These are phyloP conservation scores for Paspalum notatum DNA, from an alignment of 176 grass and related monocot species.

Conservation along the genomic window DNA sequence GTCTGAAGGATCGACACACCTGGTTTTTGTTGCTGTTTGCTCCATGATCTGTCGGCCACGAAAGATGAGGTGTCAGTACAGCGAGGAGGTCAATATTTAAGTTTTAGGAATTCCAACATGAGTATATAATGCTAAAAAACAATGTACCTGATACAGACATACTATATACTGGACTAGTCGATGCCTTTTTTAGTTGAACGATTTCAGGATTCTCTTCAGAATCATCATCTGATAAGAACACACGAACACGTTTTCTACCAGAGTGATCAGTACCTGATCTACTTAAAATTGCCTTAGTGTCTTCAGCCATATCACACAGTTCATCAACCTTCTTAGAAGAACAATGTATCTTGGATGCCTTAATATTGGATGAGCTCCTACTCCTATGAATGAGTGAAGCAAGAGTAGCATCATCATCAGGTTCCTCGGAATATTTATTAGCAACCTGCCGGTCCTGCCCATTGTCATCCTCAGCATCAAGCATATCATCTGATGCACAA, in stretches of 20 bases:
- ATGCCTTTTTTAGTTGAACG: slow-evolving; percentile 47
- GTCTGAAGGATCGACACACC: slow-evolving; percentile 41
- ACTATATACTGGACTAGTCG: slow-evolving; percentile 44
- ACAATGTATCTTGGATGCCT: slow-evolving; percentile 38
- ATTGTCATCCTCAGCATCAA: slow-evolving; percentile 37
- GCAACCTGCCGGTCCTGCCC: slow-evolving; percentile 31
- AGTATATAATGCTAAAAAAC: slow-evolving; percentile 36
- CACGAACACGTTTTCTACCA: slow-evolving; percentile 72
- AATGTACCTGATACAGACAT: slow-evolving; percentile 52
- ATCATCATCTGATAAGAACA: slow-evolving; percentile 95
- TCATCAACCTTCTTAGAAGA: slow-evolving; percentile 38
- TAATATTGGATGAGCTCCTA: slow-evolving; percentile 48
- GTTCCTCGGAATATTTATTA: slow-evolving; percentile 49
- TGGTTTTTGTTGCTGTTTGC: slow-evolving; percentile 42
- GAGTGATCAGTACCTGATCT: slow-evolving; percentile 50
- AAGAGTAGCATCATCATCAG: slow-evolving; percentile 60
- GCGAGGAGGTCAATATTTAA: slow-evolving; percentile 30
- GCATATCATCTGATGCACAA: slow-evolving; percentile 44
- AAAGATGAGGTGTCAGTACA: slow-evolving; percentile 29
- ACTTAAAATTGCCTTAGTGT: slow-evolving; percentile 38
- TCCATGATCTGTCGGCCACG: slow-evolving; percentile 49
- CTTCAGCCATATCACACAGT: slow-evolving; percentile 42
- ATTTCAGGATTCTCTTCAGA: slow-evolving; percentile 55
- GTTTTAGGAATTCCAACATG: slow-evolving; percentile 17
- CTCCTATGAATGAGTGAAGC: slow-evolving; percentile 63